These are phyloP conservation scores for Harringtonia aguacate DNA, from an alignment of 2,329 filamentous ascomycete species.

Conservation along the genomic window DNA sequence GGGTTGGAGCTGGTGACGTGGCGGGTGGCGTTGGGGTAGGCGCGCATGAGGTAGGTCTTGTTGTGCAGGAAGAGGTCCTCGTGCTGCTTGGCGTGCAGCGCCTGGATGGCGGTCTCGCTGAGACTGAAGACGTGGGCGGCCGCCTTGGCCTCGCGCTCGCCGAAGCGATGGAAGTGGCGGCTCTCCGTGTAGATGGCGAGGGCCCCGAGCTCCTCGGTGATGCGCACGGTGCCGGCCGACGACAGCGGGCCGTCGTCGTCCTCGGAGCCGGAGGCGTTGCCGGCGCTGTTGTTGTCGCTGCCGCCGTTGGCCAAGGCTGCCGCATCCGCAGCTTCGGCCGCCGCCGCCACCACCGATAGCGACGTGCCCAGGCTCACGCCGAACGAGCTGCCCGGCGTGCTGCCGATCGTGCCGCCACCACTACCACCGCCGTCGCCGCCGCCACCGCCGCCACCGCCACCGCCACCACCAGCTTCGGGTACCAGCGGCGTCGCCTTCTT, in stretches of 20 bases:
- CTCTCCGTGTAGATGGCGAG: slow-evolving; percentile 82
- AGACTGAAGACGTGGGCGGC: slow-evolving; percentile 76
- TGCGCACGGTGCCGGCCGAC: slow-evolving; percentile 20
- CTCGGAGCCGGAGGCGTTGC: slow-evolving; percentile 18
- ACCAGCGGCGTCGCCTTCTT: slow-evolving; percentile 37
- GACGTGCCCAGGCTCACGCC: slow-evolving; percentile 15
- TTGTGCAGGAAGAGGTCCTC: slow-evolving; percentile 81
- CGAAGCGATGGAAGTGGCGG: slow-evolving; percentile 66
- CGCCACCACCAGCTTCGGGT: not conserved
- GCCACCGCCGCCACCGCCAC: slow-evolving; percentile 8
- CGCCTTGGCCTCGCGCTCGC: slow-evolving; percentile 49
- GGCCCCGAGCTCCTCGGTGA: slow-evolving; percentile 60
- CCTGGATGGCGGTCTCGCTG: slow-evolving; percentile 64
- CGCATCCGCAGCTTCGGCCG: slow-evolving; percentile 25
- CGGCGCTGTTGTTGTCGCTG: slow-evolving; percentile 19
- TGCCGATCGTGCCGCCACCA: not conserved
- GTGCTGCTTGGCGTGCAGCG: slow-evolving; percentile 48
- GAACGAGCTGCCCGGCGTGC: not conserved
- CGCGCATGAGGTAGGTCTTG: slow-evolving; percentile 75
- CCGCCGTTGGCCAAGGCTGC: too few relatives aligned
- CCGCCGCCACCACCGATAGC: slow-evolving; percentile 15
- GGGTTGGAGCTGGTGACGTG: slow-evolving; percentile 80
- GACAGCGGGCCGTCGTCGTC: slow-evolving; percentile 22
- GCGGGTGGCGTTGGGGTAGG: slow-evolving; percentile 72
- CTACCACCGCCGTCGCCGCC: not conserved